These are phyloP conservation scores for Gastrodia elata DNA, from an alignment of 106 monocot genomes.

Conservation along the genomic window DNA sequence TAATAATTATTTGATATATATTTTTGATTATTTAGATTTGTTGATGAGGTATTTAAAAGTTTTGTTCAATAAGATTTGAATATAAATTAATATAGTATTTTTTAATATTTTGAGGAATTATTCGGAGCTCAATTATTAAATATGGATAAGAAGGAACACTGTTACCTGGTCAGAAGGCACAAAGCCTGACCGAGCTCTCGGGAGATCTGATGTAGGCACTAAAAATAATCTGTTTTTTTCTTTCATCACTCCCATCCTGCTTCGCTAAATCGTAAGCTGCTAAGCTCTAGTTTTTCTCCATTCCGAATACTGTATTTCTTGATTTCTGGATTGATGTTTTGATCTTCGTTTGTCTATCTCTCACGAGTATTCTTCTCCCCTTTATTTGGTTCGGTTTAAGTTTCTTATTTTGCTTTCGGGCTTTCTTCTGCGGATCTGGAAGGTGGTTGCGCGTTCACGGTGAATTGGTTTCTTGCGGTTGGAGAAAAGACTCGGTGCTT, in stretches of 20 bases:
- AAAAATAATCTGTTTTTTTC: not conserved
- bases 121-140: too few species aligned
- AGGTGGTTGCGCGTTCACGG: not conserved
- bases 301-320: not conserved
- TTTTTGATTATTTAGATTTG: too few species aligned
- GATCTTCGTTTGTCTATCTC: too few species aligned
- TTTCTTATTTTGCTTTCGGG: not conserved
- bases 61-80: too few species aligned
- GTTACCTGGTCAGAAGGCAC: not conserved
- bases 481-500: not conserved
- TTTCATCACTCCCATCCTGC: not conserved
- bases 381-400: not conserved
- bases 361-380: not conserved
- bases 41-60: too few species aligned
- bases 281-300: not conserved
- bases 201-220: not conserved
- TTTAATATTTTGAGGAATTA: too few species aligned
- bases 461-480: not conserved
- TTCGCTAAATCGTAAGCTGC: not conserved
- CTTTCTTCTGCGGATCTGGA: not conserved
- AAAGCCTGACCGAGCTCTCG: not conserved
- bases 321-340: not conserved
- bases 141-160: too few species aligned
- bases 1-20: too few species aligned
- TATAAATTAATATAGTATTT: too few species aligned